phyloP scores from a whole-genome alignment of 306 rosid genomes.

The Fagus sylvatica region DNA sequence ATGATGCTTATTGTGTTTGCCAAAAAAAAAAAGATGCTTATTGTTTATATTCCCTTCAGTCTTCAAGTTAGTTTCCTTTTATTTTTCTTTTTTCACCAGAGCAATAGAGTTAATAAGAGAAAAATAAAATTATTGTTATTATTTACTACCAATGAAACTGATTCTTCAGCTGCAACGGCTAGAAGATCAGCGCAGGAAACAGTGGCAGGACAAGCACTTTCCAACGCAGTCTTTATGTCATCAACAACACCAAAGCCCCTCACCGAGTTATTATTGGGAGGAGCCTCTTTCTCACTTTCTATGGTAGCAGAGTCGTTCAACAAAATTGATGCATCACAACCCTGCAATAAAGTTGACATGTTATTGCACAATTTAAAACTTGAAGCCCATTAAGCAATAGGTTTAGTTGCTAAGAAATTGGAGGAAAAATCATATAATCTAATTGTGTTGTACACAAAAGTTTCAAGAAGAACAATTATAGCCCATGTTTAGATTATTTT shows the following conservation, averaged over 20 bases:
- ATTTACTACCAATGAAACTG: slow-evolving; percentile 44
- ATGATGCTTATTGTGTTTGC: too few relatives aligned
- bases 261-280: slow-evolving; percentile 35
- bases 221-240: slow-evolving; percentile 42
- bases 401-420: neutral
- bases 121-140: neutral
- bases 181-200: slow-evolving; percentile 71
- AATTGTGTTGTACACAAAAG: too few relatives aligned
- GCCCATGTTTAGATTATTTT: too few relatives aligned
- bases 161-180: slow-evolving; percentile 43
- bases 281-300: slow-evolving; percentile 44
- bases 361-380: neutral
- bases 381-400: neutral
- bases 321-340: slow-evolving; percentile 61
- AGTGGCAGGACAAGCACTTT: slow-evolving; percentile 33
- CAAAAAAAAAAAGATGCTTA: too few relatives aligned
- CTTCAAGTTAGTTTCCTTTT: too few relatives aligned
- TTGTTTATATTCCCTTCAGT: too few relatives aligned
- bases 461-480: too few relatives aligned
- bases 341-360: slow-evolving; percentile 25
- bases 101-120: neutral
- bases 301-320: slow-evolving; percentile 40
- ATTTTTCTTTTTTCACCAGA: too few relatives aligned
- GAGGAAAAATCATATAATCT: neutral
- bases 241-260: slow-evolving; percentile 55